Conservation (phyloP, 768 basidiomycete species). For the Pleurotus tuoliensis region DNA sequence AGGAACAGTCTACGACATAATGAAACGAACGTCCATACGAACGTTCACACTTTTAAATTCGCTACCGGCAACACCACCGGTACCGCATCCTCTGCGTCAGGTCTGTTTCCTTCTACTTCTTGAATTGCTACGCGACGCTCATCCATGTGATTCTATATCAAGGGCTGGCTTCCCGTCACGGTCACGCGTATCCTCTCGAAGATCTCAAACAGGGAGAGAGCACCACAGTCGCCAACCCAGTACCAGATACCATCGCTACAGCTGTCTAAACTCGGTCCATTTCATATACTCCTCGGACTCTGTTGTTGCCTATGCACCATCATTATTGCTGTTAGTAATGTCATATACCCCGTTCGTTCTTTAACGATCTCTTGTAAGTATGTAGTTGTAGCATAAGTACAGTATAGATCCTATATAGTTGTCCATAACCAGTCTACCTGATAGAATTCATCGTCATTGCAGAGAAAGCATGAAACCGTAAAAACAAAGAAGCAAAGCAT, state of each 20-base stretch:
- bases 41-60: constrained; percentile 7
- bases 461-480: background rate
- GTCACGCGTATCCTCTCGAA: background rate
- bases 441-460: background rate
- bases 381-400: too few species aligned
- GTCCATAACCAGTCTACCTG: background rate
- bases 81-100: background rate
- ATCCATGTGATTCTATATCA: background rate
- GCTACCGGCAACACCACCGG: background rate
- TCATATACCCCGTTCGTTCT: too few species aligned
- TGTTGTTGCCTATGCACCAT: too few species aligned
- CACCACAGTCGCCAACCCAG: too few species aligned
- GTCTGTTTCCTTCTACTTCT: background rate
- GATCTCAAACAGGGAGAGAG: too few species aligned
- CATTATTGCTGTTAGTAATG: too few species aligned
- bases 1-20: constrained; percentile 4
- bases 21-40: constrained; percentile 5
- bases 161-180: constrained; percentile 7
- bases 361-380: too few species aligned
- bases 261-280: background rate
- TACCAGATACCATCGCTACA: background rate
- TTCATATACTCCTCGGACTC: too few species aligned
- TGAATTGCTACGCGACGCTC: background rate
- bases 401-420: background rate
- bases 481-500: constrained; percentile 7